Evolutionary conservation across 768 basidiomycete species (phyloP).

Genomic region (Tephrocybe rancida): DNA sequence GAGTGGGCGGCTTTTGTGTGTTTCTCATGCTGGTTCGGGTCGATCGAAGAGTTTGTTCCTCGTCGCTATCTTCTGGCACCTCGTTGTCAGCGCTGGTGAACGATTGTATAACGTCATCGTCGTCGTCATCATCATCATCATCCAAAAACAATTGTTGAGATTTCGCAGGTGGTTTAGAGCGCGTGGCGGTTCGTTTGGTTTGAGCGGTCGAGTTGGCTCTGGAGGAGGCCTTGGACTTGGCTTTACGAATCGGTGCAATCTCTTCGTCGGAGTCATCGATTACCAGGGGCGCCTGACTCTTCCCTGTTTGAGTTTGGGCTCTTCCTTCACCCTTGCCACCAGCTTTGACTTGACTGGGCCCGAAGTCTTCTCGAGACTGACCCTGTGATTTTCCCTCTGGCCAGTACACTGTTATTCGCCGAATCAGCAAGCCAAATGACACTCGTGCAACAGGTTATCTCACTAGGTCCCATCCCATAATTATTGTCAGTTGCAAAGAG

Average conservation of each 20-base stretch:
- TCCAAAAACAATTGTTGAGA: slow-evolving; percentile 53
- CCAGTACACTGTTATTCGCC: slow-evolving; percentile 53
- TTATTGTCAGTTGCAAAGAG: slow-evolving; percentile 54
- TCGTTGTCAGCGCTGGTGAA: slow-evolving; percentile 27
- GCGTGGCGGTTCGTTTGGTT: slow-evolving; percentile 17
- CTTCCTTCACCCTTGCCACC: slow-evolving; percentile 13
- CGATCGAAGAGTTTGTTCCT: slow-evolving; percentile 31
- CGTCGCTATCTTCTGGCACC: slow-evolving; percentile 21
- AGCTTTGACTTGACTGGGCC: slow-evolving; percentile 20
- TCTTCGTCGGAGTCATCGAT: slow-evolving; percentile 39
- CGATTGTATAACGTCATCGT: slow-evolving; percentile 20
- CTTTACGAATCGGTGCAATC: slow-evolving; percentile 13
- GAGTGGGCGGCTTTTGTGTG: slow-evolving; percentile 25
- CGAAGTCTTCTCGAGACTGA: slow-evolving; percentile 19
- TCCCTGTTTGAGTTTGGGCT: slow-evolving; percentile 21
- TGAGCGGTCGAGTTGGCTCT: slow-evolving; percentile 25
- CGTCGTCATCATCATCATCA: slow-evolving; percentile 53
- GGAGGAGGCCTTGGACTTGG: slow-evolving; percentile 29
- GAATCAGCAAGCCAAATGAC: slow-evolving; percentile 5
- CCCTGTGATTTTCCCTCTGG: slow-evolving; percentile 37
- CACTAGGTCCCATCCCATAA: slow-evolving; percentile 56
- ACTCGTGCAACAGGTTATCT: slow-evolving; percentile 17
- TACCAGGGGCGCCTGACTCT: slow-evolving; percentile 26
- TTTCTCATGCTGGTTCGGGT: slow-evolving; percentile 23
- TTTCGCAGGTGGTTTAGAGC: slow-evolving; percentile 31